Percentiles rank a stretch among this genome's conserved stretches.
These are phyloP conservation scores for Cystobasidiaceae sp. DNA, from an alignment of 1,284 basidiomycete species.

Conservation along the genomic window DNA sequence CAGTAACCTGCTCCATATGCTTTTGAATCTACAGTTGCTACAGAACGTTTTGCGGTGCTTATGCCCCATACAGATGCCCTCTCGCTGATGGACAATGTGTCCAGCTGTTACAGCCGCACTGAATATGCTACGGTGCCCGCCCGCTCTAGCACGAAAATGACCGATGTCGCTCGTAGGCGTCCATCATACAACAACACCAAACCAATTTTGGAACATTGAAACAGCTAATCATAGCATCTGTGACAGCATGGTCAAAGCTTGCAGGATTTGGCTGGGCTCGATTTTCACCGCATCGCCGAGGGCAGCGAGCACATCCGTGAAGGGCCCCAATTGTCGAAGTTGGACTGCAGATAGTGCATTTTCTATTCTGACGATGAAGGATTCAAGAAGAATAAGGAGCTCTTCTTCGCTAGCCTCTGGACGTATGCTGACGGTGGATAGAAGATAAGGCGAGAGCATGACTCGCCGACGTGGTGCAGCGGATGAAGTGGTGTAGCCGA, in stretches of 20 bases:
- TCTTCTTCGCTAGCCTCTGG: slow-evolving; percentile 72
- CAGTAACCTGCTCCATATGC: no score
- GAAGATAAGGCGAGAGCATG: slow-evolving; percentile 23
- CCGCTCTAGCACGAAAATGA: no score
- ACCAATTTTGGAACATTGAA: not conserved
- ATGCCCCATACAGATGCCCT: no score
- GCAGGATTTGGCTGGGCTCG: slow-evolving; percentile 33
- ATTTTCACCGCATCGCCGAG: slow-evolving; percentile 37
- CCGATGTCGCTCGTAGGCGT: no score
- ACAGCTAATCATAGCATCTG: slow-evolving; percentile 19
- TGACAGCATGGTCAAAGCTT: slow-evolving; percentile 29
- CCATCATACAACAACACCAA: not conserved
- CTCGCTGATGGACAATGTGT: no score
- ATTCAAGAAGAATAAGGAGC: slow-evolving; percentile 65
- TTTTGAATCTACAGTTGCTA: no score
- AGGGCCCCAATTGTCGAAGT: slow-evolving; percentile 42
- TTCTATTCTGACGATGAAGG: slow-evolving; percentile 60
- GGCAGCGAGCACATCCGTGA: slow-evolving; percentile 42
- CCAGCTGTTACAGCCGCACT: no score
- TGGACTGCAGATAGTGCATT: slow-evolving; percentile 64
- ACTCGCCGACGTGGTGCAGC: not conserved
- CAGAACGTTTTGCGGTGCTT: no score
- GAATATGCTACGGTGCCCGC: no score
- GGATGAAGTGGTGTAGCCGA: slow-evolving; percentile 47
- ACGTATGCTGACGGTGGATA: slow-evolving; percentile 49